A percentile compares a stretch with the other conserved stretches of the same genome.
phyloP scores from a whole-genome alignment of 306 rosid genomes.

The Trichosanthes truncata region DNA sequence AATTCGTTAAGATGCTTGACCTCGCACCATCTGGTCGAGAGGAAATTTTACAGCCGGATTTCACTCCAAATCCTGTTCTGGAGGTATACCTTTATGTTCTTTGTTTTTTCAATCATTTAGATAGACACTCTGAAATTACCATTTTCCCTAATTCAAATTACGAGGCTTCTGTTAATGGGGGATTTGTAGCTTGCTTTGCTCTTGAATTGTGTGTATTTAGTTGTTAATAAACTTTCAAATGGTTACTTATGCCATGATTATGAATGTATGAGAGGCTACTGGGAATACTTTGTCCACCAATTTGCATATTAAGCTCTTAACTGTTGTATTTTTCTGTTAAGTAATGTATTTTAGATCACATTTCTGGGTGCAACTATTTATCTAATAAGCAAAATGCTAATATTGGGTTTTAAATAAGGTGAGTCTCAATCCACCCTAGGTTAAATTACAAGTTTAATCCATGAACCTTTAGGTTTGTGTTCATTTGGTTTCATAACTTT shows the following conservation, averaged over 20 bases:
- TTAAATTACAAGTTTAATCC: too few species aligned
- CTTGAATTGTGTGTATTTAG: not conserved
- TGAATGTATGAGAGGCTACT: not conserved
- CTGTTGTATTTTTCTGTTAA: not conserved
- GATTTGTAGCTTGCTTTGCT: not conserved
- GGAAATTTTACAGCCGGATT: slow-evolving; percentile 62
- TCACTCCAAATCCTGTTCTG: slow-evolving; percentile 73
- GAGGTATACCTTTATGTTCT: slow-evolving; percentile 46
- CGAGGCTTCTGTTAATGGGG: not conserved
- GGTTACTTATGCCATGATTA: not conserved
- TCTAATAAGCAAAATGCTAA: too few species aligned
- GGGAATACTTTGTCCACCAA: not conserved
- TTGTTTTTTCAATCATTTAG: not conserved
- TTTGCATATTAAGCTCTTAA: not conserved
- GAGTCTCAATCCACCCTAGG: too few species aligned
- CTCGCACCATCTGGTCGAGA: slow-evolving; percentile 57
- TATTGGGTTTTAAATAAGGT: too few species aligned
- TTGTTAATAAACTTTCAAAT: not conserved
- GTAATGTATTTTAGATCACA: not conserved
- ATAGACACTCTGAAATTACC: not conserved
- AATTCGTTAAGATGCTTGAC: slow-evolving; percentile 60
- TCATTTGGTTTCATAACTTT: too few species aligned
- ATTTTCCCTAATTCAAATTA: not conserved
- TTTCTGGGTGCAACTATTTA: too few species aligned
- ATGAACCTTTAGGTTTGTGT: too few species aligned